These are phyloP conservation scores for Microascus cirrosus DNA, from an alignment of 2,329 filamentous ascomycete species.

Conservation along the genomic window DNA sequence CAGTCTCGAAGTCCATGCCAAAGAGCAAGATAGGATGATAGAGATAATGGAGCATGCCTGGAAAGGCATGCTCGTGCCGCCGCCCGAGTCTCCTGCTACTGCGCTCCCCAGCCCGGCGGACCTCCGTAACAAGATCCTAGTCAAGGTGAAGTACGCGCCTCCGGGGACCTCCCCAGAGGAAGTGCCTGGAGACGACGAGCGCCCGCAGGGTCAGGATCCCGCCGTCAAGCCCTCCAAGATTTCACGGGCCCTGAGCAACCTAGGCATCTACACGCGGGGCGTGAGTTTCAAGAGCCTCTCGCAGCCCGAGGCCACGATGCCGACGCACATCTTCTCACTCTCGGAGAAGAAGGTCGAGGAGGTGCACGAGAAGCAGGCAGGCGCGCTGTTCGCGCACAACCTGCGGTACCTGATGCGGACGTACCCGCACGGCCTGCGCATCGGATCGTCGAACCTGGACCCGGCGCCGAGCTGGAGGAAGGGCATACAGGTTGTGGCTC, in stretches of 20 bases:
- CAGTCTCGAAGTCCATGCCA: slow-evolving; percentile 85
- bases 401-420: slow-evolving; percentile 72
- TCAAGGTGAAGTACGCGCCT: slow-evolving; percentile 67
- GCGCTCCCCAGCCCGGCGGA: slow-evolving; percentile 57
- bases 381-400: slow-evolving; percentile 68
- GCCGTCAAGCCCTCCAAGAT: slow-evolving; percentile 46
- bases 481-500: slow-evolving; percentile 79
- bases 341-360: slow-evolving; percentile 55
- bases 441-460: slow-evolving; percentile 79
- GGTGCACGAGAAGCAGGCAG: slow-evolving; percentile 36
- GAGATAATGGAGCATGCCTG: slow-evolving; percentile 82
- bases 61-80: slow-evolving; percentile 58
- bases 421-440: slow-evolving; percentile 73
- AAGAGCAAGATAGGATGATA: slow-evolving; percentile 86
- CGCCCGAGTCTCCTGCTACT: slow-evolving; percentile 31
- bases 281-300: slow-evolving; percentile 72
- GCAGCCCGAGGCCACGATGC: slow-evolving; percentile 58
- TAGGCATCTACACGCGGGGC: slow-evolving; percentile 76
- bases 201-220: slow-evolving; percentile 16
- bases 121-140: slow-evolving; percentile 66
- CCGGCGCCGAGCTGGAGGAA: slow-evolving; percentile 78
- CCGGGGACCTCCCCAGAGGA: slow-evolving; percentile 17
- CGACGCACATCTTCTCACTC: slow-evolving; percentile 58
- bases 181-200: slow-evolving; percentile 22
- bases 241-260: slow-evolving; percentile 58